These are phyloP conservation scores for Byssothecium circinans DNA, from an alignment of 2,329 filamentous ascomycete species.

Conservation along the genomic window DNA sequence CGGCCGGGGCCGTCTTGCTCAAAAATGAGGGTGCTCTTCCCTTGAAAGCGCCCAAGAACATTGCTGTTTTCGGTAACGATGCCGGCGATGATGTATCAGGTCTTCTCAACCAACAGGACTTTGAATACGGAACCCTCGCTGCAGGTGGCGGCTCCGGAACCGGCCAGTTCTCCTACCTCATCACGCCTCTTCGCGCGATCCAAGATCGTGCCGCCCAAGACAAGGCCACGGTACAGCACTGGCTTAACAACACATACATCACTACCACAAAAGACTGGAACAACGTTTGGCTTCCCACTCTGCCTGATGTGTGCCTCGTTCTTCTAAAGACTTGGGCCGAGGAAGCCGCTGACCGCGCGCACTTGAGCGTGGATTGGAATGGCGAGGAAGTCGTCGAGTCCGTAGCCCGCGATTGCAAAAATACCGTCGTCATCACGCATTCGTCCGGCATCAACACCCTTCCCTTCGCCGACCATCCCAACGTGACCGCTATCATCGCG, in stretches of 20 bases:
- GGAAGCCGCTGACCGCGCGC: constrained; percentile 49
- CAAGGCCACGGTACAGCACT: constrained; percentile 48
- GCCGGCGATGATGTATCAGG: constrained; percentile 45
- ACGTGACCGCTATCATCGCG: constrained; percentile 48
- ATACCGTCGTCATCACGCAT: constrained; percentile 55
- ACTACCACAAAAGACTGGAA: constrained; percentile 32
- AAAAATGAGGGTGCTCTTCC: constrained; percentile 58
- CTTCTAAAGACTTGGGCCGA: constrained; percentile 60
- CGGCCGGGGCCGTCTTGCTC: constrained; percentile 47
- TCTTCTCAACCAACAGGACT: constrained; percentile 40
- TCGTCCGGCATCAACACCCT: constrained; percentile 48
- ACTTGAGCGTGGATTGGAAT: constrained; percentile 49
- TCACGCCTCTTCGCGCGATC: constrained; percentile 48
- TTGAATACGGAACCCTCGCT: constrained; percentile 47
- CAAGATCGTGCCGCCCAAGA: constrained; percentile 32
- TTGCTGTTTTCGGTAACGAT: constrained; percentile 55
- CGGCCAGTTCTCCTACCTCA: constrained; percentile 45
- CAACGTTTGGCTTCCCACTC: neutral
- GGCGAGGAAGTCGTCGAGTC: constrained; percentile 46
- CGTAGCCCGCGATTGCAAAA: constrained; percentile 51
- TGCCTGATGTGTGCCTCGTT: constrained; percentile 55
- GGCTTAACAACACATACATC: constrained; percentile 48
- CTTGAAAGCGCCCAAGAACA: constrained; percentile 53
- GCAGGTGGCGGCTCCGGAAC: constrained; percentile 49
- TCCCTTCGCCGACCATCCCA: constrained; percentile 46